Evolutionary conservation across 2,329 filamentous ascomycete genomes (phyloP), one percentile per base, ranked within the genome.

Genomic region (Sclerotinia borealis): DNA sequence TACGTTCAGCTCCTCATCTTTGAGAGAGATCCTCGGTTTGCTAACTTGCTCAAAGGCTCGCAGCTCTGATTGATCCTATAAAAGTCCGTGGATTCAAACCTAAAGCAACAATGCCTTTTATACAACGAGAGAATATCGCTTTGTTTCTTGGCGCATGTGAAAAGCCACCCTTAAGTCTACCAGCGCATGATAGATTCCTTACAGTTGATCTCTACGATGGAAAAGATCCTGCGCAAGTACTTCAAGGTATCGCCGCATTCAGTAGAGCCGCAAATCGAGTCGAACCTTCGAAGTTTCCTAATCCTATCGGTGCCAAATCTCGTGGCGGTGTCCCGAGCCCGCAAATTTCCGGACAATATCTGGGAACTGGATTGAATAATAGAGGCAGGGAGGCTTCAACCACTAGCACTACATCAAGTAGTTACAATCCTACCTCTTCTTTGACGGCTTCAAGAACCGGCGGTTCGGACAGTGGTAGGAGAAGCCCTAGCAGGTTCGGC

Each of bases 91-190:
- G 89, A 76, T 98, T 90, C 83, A 98, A 98, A 78, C 83, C 68
- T 10, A 72, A 89, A 74, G 96, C 93, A 1, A 79, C 86, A 47
- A 98, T 98, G 93, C 95, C 95, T 0, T 99, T 99, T 75, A 93
- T 98, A 47, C 95, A 99, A 77, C 98, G 98, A 93, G 95, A 99
- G 77, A 99, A 99, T 75, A 97, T 99, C 73, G 96, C 93, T 5
- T 91, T 96, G 74, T 99, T 97, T 78, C 85, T 99, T 61, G 87
- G 85, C 72, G 92, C 92, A 65, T 96, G 93, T 79, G 91, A 96
- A 77, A 80, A 85, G 58, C 85, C 90, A 31, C 95, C 95, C 0
- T 80, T 99, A 59, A 93, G 88, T 76, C 86, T 99, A 65, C 92
- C 91, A 64, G 88, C 93, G 51, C 95, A 99, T 79, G 95, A 99